These are phyloP conservation scores for Cordyceps fumosorosea DNA, from an alignment of 2,329 filamentous ascomycete species.

Conservation along the genomic window DNA sequence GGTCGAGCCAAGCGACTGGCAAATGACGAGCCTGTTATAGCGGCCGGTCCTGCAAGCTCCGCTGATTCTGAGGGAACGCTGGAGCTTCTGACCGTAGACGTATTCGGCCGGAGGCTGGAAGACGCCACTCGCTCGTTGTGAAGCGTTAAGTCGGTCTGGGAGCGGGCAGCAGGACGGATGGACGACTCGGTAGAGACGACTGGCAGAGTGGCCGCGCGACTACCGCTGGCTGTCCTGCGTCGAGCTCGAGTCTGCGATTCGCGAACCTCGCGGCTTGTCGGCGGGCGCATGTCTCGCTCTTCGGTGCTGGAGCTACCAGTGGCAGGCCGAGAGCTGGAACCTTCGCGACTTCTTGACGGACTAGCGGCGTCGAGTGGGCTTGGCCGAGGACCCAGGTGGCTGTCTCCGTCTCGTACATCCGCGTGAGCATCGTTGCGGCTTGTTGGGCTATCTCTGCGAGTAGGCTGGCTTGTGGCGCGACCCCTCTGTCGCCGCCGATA, in stretches of 20 bases:
- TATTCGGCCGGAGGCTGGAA: constrained; percentile 30
- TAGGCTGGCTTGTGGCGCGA: constrained; percentile 38
- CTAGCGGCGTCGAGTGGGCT: constrained; percentile 22
- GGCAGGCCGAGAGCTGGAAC: constrained; percentile 39
- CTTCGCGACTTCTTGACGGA: constrained; percentile 27
- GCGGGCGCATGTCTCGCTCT: constrained; percentile 46
- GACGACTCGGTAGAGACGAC: constrained; percentile 35
- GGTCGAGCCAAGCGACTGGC: constrained; percentile 9
- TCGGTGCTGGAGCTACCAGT: constrained; percentile 38
- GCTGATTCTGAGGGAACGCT: constrained; percentile 25
- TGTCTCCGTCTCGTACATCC: not conserved
- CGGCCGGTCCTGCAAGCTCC: constrained; percentile 12
- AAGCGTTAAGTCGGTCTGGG: constrained; percentile 56
- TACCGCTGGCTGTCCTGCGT: constrained; percentile 46
- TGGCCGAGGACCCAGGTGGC: constrained; percentile 21
- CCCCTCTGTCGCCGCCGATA: constrained; percentile 71
- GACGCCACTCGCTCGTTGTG: constrained; percentile 35
- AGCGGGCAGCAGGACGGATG: constrained; percentile 48
- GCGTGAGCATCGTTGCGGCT: constrained; percentile 14
- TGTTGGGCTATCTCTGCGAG: constrained; percentile 20
- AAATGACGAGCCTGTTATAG: constrained; percentile 5
- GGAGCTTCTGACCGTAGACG: constrained; percentile 37
- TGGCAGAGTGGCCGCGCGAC: constrained; percentile 49
- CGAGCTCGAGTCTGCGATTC: constrained; percentile 28
- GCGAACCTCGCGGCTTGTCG: constrained; percentile 26